phyloP scores from a whole-genome alignment of 306 rosid genomes.

The Rubus parviflorus region DNA sequence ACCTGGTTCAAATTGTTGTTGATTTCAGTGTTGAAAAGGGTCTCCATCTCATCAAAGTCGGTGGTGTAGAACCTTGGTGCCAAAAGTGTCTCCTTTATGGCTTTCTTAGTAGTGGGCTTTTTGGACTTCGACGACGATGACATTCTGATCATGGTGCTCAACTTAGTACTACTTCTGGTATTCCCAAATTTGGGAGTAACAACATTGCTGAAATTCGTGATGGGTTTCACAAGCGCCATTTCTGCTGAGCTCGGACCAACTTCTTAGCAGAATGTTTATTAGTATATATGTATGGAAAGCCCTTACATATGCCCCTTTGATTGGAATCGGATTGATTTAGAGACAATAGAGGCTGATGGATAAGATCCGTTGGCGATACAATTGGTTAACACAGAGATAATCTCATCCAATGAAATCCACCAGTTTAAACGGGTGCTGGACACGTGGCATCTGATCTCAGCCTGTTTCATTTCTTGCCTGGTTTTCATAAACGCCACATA shows the following conservation, averaged over 20 bases:
- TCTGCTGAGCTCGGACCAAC: conserved; percentile 48
- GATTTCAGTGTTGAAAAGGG: conserved; percentile 94
- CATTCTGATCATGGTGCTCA: conserved; percentile 55
- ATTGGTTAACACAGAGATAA: background rate
- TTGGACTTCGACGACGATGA: conserved; percentile 30
- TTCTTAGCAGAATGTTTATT: background rate
- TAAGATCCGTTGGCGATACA: background rate
- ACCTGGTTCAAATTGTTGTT: conserved; percentile 76
- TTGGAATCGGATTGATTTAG: too few species aligned
- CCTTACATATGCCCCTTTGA: too few species aligned
- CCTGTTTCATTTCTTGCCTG: background rate
- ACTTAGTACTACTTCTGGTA: conserved; percentile 40
- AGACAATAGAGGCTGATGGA: too few species aligned
- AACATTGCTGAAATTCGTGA: conserved; percentile 57
- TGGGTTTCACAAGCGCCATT: conserved; percentile 88
- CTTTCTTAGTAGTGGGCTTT: conserved; percentile 35
- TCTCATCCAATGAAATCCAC: background rate
- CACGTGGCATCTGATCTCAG: background rate
- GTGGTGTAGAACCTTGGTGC: conserved; percentile 96
- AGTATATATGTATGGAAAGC: background rate
- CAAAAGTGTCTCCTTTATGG: conserved; percentile 83
- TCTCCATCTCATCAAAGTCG: conserved; percentile 97
- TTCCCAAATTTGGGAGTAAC: conserved; percentile 40
- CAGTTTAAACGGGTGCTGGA: background rate
- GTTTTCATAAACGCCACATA: too few species aligned